These are phyloP conservation scores for Chromera velia DNA, from an alignment of 73 alveolate species.

Conservation along the genomic window DNA sequence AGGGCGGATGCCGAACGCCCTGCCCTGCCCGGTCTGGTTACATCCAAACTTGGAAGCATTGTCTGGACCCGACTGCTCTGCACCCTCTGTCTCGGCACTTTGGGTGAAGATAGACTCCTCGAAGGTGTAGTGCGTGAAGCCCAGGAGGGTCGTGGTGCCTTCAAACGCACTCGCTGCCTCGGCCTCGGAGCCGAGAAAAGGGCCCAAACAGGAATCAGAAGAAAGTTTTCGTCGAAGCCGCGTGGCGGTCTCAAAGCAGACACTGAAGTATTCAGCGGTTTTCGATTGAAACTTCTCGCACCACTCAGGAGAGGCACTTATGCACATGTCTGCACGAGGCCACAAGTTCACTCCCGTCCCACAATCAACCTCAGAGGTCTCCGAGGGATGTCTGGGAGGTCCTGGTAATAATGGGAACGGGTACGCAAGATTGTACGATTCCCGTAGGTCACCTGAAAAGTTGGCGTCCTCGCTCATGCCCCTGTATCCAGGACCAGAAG, in stretches of 20 bases:
- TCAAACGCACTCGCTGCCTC: conserved; percentile 3
- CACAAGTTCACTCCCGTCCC: conserved; percentile 12
- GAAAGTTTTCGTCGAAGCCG: neutral
- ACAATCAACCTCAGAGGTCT: too few relatives aligned
- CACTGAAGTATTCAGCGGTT: neutral
- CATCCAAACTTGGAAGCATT: too few relatives aligned
- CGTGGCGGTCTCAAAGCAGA: conserved; percentile 1
- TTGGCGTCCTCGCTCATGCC: conserved; percentile 12
- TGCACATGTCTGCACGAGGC: too few relatives aligned
- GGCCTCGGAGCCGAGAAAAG: neutral
- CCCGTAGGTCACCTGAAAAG: conserved; percentile 15
- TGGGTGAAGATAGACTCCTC: neutral
- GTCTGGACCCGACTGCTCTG: neutral
- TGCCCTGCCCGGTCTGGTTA: too few relatives aligned
- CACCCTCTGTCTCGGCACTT: neutral
- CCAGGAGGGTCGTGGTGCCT: conserved; percentile 5
- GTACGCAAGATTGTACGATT: too few relatives aligned
- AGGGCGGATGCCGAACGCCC: conserved; percentile 4
- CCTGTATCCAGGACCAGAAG: conserved; percentile 12
- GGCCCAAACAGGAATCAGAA: conserved; percentile 2
- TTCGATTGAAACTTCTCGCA: neutral
- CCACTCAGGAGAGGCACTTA: neutral
- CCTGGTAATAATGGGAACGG: too few relatives aligned
- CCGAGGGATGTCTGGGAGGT: too few relatives aligned
- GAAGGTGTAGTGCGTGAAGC: conserved; percentile 17